Base-by-base conservation (phyloP, 805 yeast species). In the Saturnispora galanensis region DNA sequence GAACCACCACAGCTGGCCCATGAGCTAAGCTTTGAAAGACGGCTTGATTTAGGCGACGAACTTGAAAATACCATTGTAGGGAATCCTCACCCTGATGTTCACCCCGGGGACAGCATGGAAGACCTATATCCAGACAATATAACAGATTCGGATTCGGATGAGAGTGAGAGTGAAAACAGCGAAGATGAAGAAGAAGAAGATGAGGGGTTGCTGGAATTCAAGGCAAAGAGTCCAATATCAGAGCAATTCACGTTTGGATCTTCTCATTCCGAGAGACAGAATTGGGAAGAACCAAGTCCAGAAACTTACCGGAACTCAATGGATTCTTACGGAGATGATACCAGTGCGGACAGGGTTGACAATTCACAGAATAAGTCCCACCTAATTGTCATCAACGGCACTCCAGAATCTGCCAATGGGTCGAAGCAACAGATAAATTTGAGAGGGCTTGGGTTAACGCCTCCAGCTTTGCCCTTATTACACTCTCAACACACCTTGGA, bases 31-130 rank as follows among this genome's bases (percentile, higher is more conserved):
- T 21, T 5, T 21, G 33, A n/a, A 13, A 34, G 51, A 21, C 37
- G 32, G 31, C 32, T 47, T 21, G 49, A 44, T 28, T 41, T 48
- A 31, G 54, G 35, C n/a, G 45, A 44, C 38, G 55, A 52, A 21
- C 38, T 48, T 11, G 53, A 46, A 5, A 47, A 45, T 35, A 42
- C 41, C 29, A 35, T 47, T 12, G 21, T 21, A 1, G 41, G 34
- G 5, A 29, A 31, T 16, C 16, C 17, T 8, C 28, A 28, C 6
- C 28, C 26, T 21, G 26, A 21, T 6, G 5, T 21, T 21, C 26
- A 21, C 26, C 8, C 31, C 11, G 12, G 31, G 5, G 39, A 39
- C 16, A 43, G 45, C 28, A 34, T 47, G 9, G 33, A 41, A 4
- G 50, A 49, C 26, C 30, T 49, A 7, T 50, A 47, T 45, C 52